Base-by-base conservation (phyloP, 2,329 filamentous ascomycete genomes). In the Magnaporthales sp. region DNA sequence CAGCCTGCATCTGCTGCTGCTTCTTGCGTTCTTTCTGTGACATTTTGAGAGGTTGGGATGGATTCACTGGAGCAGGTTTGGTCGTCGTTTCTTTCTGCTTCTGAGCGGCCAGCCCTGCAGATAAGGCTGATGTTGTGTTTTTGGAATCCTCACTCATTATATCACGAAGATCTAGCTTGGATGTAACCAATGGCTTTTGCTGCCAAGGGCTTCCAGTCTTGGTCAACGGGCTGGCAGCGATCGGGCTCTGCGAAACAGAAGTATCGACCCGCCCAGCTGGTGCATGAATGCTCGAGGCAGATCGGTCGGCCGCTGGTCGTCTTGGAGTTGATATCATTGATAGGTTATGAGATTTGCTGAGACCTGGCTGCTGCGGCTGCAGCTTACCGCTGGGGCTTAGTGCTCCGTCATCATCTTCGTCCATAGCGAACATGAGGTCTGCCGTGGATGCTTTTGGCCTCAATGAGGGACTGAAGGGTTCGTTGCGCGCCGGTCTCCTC, bases 351-450 rank as follows among this genome's bases (percentile, higher is more conserved):
- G 56, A 27, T 27, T 13, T 60, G 24, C 56, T 27, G 22, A 27
- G 5, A 19, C 24, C 8, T 51, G n/a, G 32, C n/a, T 46, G 63
- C 46, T 60, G 64, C 64, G 46, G 51, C 64, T 38, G 29, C n/a
- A 27, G 24, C 26, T 58, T 67, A 4, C 30, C 27, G 11, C 26
- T 6, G 15, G 63, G 63, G 8, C 38, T 58, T 9, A 56, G 27
- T 30, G 51, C 38, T 22, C 13, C 51, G n/a, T 64, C 62, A 32
- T 65, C 63, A 60, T 93, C 92, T 51, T 96, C 93, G 67, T 97
- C 94, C 93, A 97, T 97, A 70, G 92, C 88, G 74, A 97, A 97
- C 76, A 97, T 96, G 66, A 97, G 83, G 71, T 97, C 93, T 51
- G 83, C 83, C 1, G 84, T 80, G 0, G 90, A 93, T 24, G 83